These are phyloP conservation scores for Sporothrix humicola DNA, from an alignment of 2,329 filamentous ascomycete genomes.

Conservation along the genomic window DNA sequence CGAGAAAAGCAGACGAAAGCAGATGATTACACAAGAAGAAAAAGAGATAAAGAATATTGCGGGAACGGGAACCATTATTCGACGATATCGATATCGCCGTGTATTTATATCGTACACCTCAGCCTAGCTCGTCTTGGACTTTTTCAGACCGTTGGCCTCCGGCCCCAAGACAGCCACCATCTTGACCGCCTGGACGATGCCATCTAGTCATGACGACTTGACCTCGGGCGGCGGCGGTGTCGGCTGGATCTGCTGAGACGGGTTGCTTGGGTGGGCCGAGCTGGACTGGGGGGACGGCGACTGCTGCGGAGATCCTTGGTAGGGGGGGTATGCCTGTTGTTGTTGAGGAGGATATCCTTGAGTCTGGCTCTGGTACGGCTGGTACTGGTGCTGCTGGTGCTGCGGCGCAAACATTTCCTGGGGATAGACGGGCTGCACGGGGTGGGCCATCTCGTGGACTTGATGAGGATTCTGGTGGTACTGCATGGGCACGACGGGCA, in stretches of 20 bases:
- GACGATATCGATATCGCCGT: background rate
- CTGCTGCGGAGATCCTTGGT: background rate
- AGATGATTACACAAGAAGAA: background rate
- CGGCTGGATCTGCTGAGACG: background rate
- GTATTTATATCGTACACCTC: background rate
- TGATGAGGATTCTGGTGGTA: background rate
- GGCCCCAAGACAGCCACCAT: background rate
- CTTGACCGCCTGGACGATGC: background rate
- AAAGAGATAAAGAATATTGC: background rate
- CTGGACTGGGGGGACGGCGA: background rate
- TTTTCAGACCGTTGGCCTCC: background rate
- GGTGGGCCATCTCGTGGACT: conserved; percentile 19
- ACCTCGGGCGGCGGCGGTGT: conserved; percentile 3
- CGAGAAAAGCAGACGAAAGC: background rate
- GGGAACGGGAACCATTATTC: background rate
- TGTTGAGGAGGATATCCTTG: background rate
- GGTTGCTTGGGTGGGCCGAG: background rate
- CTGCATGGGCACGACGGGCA: background rate
- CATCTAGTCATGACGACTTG: background rate
- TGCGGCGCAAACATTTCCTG: conserved; percentile 17
- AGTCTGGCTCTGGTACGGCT: background rate
- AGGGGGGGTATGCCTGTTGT: background rate
- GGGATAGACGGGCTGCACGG: background rate
- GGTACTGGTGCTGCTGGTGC: conserved; percentile 7
- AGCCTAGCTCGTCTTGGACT: background rate